Evolutionary conservation across 2,329 filamentous ascomycete species (phyloP), one percentile per base, ranked within the genome.

Genomic region (Aureobasidium zeae): DNA sequence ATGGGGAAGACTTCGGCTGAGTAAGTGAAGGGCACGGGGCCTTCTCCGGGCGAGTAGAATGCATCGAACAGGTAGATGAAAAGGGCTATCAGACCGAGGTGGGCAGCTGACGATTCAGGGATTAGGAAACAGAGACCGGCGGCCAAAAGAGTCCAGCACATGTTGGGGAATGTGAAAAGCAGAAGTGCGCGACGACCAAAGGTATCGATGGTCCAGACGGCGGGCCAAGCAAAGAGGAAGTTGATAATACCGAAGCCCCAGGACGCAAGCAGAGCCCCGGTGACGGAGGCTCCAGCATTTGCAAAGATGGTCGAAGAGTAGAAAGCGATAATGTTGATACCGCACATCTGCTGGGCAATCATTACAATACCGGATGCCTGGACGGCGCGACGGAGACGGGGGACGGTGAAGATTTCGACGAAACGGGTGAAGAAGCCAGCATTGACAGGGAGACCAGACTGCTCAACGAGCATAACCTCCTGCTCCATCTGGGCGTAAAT

Each of bases 311-410:
- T 49, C 1, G 50, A 46, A 2, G 45, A 49, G 31, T 52, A 52
- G 33, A 49, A 54, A 6, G 49, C 44, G 16, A 54, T 46, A 22
- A 52, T 48, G 39, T 51, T 51, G 42, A 51, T 71, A 29, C 74
- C 76, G 48, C 74, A 77, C 64, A 80, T 71, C 54, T 80, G 76
- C 53, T 80, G 76, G 0, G 65, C 66, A 51, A 78, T 78, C 86
- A 93, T 93, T 52, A 89, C 83, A 1, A 78, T 77, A 51, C 79
- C 83, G 1, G 84, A 82, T 5, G 85, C 86, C 21, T 83, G 70
- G 3, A 79, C 88, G 2, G 86, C 86, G 29, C 81, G 73, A 11
- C 80, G 74, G 9, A 83, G 68, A 34, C 82, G 74, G 1, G 81
- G 79, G 45, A 86, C 72, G 9, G 77, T 82, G 55, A 86, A 82